Conservation (phyloP, 805 yeast species). For the Candida sonorensis region DNA sequence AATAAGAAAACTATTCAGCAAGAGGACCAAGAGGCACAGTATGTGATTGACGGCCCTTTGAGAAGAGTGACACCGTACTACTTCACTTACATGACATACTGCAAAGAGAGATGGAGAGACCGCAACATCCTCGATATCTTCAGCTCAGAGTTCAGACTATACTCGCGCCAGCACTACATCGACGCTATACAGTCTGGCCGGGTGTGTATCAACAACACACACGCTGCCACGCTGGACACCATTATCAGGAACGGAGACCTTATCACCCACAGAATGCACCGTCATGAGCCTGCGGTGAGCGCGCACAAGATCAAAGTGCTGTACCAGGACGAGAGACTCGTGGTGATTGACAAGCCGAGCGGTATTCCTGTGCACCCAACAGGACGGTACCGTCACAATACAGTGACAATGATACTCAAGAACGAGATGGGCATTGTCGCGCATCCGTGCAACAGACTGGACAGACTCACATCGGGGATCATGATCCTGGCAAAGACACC, state of each 20-base stretch:
- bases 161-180: conserved; percentile 59
- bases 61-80: conserved; percentile 79
- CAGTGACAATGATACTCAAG: conserved; percentile 71
- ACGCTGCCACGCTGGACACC: conserved; percentile 57
- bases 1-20: conserved; percentile 34
- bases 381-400: conserved; percentile 70
- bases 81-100: conserved; percentile 84
- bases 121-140: conserved; percentile 77
- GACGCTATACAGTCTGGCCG: conserved; percentile 52
- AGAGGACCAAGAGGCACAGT: conserved; percentile 55
- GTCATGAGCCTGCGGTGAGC: conserved; percentile 86
- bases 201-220: conserved; percentile 59
- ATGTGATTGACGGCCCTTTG: conserved; percentile 50
- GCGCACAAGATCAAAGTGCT: conserved; percentile 57
- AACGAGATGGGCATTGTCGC: conserved; percentile 59
- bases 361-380: conserved; percentile 97
- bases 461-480: conserved; percentile 84
- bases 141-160: conserved; percentile 75
- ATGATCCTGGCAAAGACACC: conserved; percentile 87
- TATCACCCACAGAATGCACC: conserved; percentile 70
- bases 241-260: conserved; percentile 76
- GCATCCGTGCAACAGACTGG: conserved; percentile 85
- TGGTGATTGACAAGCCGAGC: conserved; percentile 88
- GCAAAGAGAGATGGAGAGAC: conserved; percentile 89
- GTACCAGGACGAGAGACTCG: conserved; percentile 62